phyloP scores from a whole-genome alignment of 495 filamentous ascomycete genomes.

The Apodospora peruviana region DNA sequence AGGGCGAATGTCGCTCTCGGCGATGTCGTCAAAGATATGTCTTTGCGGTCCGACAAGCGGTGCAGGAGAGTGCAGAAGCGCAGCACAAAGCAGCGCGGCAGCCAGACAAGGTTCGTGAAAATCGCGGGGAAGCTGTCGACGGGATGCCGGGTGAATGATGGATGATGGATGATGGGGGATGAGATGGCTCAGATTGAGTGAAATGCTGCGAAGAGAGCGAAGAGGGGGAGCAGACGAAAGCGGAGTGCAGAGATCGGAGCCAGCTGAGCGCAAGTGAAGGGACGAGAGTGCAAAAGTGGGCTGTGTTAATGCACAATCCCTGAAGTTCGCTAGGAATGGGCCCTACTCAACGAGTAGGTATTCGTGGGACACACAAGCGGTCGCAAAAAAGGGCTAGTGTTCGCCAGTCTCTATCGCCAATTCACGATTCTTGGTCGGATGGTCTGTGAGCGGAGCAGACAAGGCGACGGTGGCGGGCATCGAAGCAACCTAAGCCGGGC shows the following conservation, averaged over 20 bases:
- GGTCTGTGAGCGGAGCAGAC: not conserved
- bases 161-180: conserved; percentile 3
- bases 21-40: conserved; percentile 26
- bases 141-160: conserved; percentile 1
- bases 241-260: not conserved
- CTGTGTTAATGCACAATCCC: not conserved
- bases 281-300: too few relatives aligned
- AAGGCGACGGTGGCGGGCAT: too few relatives aligned
- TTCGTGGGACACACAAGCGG: not conserved
- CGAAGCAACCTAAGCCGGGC: not conserved
- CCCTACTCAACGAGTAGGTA: too few relatives aligned
- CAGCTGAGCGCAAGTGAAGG: not conserved
- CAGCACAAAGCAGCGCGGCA: conserved; percentile 3
- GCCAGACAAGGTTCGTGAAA: conserved; percentile 1
- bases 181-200: not conserved
- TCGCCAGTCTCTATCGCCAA: not conserved
- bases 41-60: not conserved
- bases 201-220: not conserved
- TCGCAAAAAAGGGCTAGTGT: not conserved
- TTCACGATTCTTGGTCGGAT: not conserved
- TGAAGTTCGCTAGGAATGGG: not conserved
- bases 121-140: not conserved
- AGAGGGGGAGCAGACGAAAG: not conserved
- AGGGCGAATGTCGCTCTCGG: conserved; percentile 10
- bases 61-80: too few relatives aligned